Conservation (phyloP, 2,329 filamentous ascomycete species). For the Aurifilum marmelostoma region DNA sequence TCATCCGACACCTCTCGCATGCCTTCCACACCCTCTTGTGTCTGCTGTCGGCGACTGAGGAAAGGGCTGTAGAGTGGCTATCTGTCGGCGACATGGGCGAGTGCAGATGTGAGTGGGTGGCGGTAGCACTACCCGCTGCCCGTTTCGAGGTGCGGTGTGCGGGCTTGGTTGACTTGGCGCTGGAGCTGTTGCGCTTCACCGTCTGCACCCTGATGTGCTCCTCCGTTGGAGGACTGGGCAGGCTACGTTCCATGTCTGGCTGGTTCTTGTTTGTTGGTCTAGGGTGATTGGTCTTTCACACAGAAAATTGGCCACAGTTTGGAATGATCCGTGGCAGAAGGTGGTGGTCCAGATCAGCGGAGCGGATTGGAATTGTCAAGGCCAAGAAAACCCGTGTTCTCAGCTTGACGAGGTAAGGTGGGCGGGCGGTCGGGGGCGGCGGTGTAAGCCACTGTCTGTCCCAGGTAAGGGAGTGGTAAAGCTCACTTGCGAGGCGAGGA, state of each 20-base stretch:
- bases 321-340: no score
- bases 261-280: conserved; percentile 9
- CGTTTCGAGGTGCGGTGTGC: conserved; percentile 57
- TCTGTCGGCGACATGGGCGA: conserved; percentile 42
- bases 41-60: conserved; percentile 53
- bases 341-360: no score
- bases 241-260: conserved; percentile 51
- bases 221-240: conserved; percentile 59
- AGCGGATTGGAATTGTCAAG: neutral
- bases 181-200: conserved; percentile 45
- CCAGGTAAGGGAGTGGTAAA: neutral
- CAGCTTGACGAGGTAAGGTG: neutral
- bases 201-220: conserved; percentile 43
- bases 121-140: conserved; percentile 48
- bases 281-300: neutral
- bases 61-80: conserved; percentile 40
- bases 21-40: conserved; percentile 71
- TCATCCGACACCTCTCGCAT: conserved; percentile 69
- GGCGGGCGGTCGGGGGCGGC: no score
- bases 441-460: neutral
- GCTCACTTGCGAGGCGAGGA: no score
- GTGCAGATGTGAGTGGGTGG: conserved; percentile 41
- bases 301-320: neutral
- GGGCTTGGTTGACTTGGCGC: conserved; percentile 53
- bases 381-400: neutral